phyloP scores from a whole-genome alignment of 345 rosid genomes.

The thale cress (Arabidopsis thaliana) region DNA sequence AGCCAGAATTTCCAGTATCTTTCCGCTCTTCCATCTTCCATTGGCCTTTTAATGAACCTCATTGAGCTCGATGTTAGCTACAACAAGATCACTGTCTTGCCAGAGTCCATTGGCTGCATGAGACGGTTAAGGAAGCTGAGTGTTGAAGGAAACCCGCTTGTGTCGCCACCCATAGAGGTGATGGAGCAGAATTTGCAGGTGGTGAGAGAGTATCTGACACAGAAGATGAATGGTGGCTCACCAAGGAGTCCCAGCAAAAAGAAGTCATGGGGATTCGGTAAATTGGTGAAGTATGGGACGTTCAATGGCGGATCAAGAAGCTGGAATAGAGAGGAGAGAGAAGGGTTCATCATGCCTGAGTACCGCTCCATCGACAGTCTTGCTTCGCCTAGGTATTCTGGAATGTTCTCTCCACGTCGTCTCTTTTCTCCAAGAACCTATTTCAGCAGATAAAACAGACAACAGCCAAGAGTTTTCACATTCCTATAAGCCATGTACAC shows the following conservation, averaged over 20 bases:
- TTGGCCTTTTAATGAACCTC: constrained; percentile 64
- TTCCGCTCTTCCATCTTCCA: constrained; percentile 53
- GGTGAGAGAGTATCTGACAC: constrained; percentile 70
- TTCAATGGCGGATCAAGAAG: constrained; percentile 52
- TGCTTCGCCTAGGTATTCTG: constrained; percentile 64
- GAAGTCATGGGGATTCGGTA: constrained; percentile 71
- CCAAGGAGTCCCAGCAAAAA: constrained; percentile 53
- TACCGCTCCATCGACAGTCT: constrained; percentile 60
- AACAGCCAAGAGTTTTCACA: background rate
- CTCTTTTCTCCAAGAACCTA: constrained; percentile 64
- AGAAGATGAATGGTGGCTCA: constrained; percentile 59
- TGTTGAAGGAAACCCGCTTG: constrained; percentile 84
- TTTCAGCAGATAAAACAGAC: constrained; percentile 45
- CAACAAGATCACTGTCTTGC: constrained; percentile 67
- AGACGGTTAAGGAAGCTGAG: constrained; percentile 65
- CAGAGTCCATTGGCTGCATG: constrained; percentile 81
- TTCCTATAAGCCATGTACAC: constrained; percentile 17
- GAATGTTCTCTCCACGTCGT: constrained; percentile 82
- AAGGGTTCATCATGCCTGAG: constrained; percentile 58
- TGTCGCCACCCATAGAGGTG: constrained; percentile 74
- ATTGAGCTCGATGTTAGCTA: constrained; percentile 81
- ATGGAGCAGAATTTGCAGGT: constrained; percentile 62
- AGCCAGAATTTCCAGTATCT: constrained; percentile 90
- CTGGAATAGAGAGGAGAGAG: constrained; percentile 50
- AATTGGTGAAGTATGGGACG: constrained; percentile 64